Evolutionary conservation across 1,284 basidiomycete species (phyloP), one percentile per base, ranked within the genome.

Genomic region (Serendipita sp.): DNA sequence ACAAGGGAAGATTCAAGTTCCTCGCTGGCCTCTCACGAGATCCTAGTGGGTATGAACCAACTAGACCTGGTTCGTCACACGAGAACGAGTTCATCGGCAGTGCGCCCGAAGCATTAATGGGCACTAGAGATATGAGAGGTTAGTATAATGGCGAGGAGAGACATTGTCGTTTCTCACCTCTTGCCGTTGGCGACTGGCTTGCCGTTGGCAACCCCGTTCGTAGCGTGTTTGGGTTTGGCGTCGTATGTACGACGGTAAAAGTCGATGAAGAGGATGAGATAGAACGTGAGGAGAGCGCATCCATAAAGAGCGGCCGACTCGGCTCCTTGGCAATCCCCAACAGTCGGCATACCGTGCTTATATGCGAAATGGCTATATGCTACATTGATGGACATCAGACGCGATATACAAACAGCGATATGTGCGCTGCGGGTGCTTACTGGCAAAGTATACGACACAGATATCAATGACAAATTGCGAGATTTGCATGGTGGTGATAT

Each of bases 401-500:
- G 22, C 22, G 22, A 22, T 22, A 22, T 22, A 22, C 22, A 22
- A 22, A 22, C 22, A 22, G 22, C 65, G 61, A 45, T 65, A 60
- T 65, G 61, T 65, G 61, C 61, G 66, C 65, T 67, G 66, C 66
- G 69, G 65, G 63, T 60, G 71, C 75, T 65, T 67, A 73, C 76
- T 76, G 65, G 76, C 77, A 69, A 76, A 78, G 74, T 76, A 79
- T 70, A 75, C 74, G 68, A 78, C 72, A 71, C 75, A 75, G 45
- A 79, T 70, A 71, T 79, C 78, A 67, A 79, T 76, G 62, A 79
- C 71, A 70, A 79, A 79, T 70, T 79, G 78, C 41, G 74, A 75
- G 72, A 82, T 82, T 70, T 82, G 80, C 64, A 77, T 70, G 55
- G 76, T 74, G 32, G 79, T 81, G 62, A 81, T 74, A 71, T 75